Percentiles rank a stretch among this genome's conserved stretches.
phyloP scores from a whole-genome alignment of 2,329 filamentous ascomycete genomes.

The Pseudocercospora macadamiae region DNA sequence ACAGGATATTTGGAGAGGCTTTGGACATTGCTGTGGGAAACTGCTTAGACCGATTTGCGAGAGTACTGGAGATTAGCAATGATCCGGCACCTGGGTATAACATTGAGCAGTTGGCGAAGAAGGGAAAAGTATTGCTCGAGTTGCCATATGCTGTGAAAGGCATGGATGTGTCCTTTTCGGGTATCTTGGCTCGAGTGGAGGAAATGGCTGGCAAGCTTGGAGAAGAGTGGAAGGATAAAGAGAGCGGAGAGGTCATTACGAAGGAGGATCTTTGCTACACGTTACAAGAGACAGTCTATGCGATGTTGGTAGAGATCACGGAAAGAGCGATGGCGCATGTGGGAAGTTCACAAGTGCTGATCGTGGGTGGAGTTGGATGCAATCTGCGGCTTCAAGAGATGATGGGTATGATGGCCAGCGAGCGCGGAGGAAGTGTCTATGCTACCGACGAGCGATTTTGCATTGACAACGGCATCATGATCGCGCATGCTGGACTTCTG shows the following conservation, averaged over 20 bases:
- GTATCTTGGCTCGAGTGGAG: slow-evolving; percentile 84
- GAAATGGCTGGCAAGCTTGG: slow-evolving; percentile 72
- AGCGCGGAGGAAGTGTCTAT: slow-evolving; percentile 86
- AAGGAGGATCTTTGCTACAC: slow-evolving; percentile 89
- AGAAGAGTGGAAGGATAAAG: slow-evolving; percentile 42
- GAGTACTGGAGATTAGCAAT: slow-evolving; percentile 88
- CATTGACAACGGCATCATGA: slow-evolving; percentile 99
- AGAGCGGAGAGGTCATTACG: slow-evolving; percentile 66
- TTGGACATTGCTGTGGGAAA: slow-evolving; percentile 98
- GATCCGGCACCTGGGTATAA: slow-evolving; percentile 97
- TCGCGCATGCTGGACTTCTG: slow-evolving; percentile 89
- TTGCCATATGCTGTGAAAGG: slow-evolving; percentile 96
- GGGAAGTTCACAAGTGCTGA: slow-evolving; percentile 83
- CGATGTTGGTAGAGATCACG: slow-evolving; percentile 98
- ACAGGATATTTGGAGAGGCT: slow-evolving; percentile 97
- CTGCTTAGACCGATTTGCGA: slow-evolving; percentile 92
- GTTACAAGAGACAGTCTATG: slow-evolving; percentile 91
- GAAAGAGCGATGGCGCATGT: slow-evolving; percentile 99
- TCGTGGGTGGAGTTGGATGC: slow-evolving; percentile 94
- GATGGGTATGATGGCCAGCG: slow-evolving; percentile 95
- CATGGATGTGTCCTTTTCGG: slow-evolving; percentile 97
- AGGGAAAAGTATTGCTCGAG: slow-evolving; percentile 73
- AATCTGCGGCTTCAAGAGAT: slow-evolving; percentile 95
- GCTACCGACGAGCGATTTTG: slow-evolving; percentile 97
- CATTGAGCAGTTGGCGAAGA: slow-evolving; percentile 89